Evolutionary conservation across 169 alveolate genomes (phyloP), one percentile per base, ranked within the genome.

Genomic region (Plasmodium ovale): DNA sequence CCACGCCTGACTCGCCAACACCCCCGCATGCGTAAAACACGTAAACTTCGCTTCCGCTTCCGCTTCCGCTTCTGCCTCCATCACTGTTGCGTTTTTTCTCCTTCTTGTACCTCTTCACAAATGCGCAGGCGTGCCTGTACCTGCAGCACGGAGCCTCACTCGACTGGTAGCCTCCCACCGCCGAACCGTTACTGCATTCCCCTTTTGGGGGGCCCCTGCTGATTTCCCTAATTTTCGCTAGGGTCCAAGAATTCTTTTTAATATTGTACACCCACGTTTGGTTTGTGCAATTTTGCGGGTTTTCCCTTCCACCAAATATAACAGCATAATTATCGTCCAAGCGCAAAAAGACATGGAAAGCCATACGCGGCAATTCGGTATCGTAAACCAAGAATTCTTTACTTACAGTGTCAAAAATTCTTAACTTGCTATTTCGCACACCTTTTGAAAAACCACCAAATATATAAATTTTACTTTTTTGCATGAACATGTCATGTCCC

Each of bases 401-500:
- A 68, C 31, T 79, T 27, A n/a, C 31, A 14, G 53, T 58, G 49
- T 79, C 72, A 42, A 51, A 79, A 19, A 79, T 53, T 65, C 51
- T 79, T 42, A 79, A 44, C 27, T 79, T 42, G 16, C 59, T 65
- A 79, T 58, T 79, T 70, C 89, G 44, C 16, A 65, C 71, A 14
- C 84, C 89, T 53, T 79, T 79, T 33, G 54, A 54, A 49, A 79
- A 79, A 2, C 89, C 89, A 5, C 89, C 89, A 65, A 49, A 79
- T 21, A 79, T 19, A 69, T 79, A 79, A 51, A 79, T 79, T 56
- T 65, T 79, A 37, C 59, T 69, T 69, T 79, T 56, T 10, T 49
- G 44, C 42, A 82, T 82, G 47, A 82, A 82, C 84, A 82, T 82
- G 42, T 82, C 90, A 49, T 82, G 90, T 3, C 90, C 90, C 90